Evolutionary conservation across 2,329 filamentous ascomycete species (phyloP).

Genomic region (Fonsecaea pugnacius): DNA sequence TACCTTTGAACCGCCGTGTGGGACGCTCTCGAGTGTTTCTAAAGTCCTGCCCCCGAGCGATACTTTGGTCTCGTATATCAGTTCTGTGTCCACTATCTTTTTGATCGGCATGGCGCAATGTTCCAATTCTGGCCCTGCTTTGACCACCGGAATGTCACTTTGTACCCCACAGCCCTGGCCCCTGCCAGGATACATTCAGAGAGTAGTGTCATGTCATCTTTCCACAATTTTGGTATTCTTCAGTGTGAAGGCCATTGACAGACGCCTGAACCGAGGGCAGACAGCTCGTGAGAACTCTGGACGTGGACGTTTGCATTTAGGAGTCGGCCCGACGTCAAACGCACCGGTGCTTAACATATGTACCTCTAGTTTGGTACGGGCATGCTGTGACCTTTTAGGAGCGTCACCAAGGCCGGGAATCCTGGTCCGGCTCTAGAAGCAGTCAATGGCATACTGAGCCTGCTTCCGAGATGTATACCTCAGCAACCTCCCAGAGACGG

Average conservation of each 20-base stretch:
- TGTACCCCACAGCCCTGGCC: slow-evolving; percentile 19
- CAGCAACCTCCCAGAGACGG: not conserved
- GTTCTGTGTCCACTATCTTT: slow-evolving; percentile 8
- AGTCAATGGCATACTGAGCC: not conserved
- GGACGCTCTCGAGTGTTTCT: not conserved
- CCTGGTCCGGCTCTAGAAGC: slow-evolving; percentile 5
- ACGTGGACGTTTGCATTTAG: not conserved
- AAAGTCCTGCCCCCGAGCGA: not conserved
- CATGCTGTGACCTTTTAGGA: slow-evolving; percentile 9
- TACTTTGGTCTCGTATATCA: slow-evolving; percentile 7
- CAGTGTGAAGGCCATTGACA: slow-evolving; percentile 7
- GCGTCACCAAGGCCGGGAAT: slow-evolving; percentile 6
- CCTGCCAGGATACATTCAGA: slow-evolving; percentile 20
- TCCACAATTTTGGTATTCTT: not conserved
- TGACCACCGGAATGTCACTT: not conserved
- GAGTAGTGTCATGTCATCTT: slow-evolving; percentile 1
- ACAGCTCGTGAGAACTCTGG: not conserved
- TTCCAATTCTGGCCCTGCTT: slow-evolving; percentile 5
- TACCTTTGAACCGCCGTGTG: not conserved
- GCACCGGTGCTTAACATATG: not conserved
- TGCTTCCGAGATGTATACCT: slow-evolving; percentile 21
- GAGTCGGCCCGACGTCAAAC: slow-evolving; percentile 5
- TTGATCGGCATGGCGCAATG: slow-evolving; percentile 33
- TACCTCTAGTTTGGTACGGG: slow-evolving; percentile 1
- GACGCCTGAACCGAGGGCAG: slow-evolving; percentile 11